Base-by-base conservation (phyloP, 371 early-diverging fungal genomes). In the Choanephora cucurbitarum region DNA sequence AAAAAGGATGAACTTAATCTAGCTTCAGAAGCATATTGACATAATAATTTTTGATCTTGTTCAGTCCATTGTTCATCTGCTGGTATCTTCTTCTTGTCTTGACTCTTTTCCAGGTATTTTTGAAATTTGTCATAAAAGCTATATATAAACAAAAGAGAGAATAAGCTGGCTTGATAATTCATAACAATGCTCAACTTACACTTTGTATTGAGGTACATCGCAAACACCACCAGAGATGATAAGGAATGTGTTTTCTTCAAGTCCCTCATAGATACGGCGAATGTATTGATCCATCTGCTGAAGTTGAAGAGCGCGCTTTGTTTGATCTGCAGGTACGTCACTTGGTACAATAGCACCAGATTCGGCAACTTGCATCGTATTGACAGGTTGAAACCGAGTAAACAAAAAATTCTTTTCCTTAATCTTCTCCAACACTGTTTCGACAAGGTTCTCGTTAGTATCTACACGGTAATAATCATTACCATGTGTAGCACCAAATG, bases 171-270 rank as follows among this genome's bases (percentile, higher is more conserved):
- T 23, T 0, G 6, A 4, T 3, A 11, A 54, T 10, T n/a, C 1
- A n/a, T n/a, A 28, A 19, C 31, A 33, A 7, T 43, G 14, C 5
- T 7, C 9, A 2, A 57, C 63, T 57, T 69, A 78, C 73, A 23
- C 46, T 58, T 64, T 55, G 40, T 74, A 75, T 34, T 68, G 60
- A 3, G 78, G 73, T 23, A 75, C 60, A 41, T 83, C 66, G 40
- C 79, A 73, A 14, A 69, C 68, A 15, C 86, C 83, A 44, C 84
- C 81, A 43, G 75, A 57, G 14, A 83, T 57, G 22, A 83, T 51
- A 13, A 85, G 45, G 4, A 73, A 71, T 0, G 86, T 81, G 11
- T 68, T 63, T 0, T 65, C 23, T 0, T 84, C 83, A 32, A 82
- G 43, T 0, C 58, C 52, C 19, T 76, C 55, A 31, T 79, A 67